Base-by-base conservation (phyloP, 345 rosid genomes). In the Hypericum androsaemum region DNA sequence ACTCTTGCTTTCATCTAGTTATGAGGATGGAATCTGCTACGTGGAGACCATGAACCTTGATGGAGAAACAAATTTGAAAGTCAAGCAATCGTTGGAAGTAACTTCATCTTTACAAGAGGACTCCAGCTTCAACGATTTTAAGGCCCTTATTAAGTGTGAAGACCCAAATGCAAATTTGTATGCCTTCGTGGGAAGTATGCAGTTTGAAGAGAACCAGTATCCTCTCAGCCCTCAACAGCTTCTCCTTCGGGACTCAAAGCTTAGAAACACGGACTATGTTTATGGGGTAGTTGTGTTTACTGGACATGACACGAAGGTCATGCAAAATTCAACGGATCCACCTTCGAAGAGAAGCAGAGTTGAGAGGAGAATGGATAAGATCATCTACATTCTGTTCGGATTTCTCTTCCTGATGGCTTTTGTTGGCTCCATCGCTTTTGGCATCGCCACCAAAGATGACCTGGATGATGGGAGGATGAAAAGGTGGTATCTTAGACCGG, bases 401-500 rank as follows among this genome's bases (percentile, higher is more conserved):
- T 41, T 77, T 6, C 62, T 92, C 57, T 88, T 92, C 62, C 7
- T 78, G 13, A 62, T 92, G 68, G 78, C 95, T 13, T 42, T 77
- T 11, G 44, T 88, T 0, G 95, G 98, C 6, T 84, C 96, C 0
- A 62, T 88, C 11, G 63, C 81, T 64, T 92, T 92, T 4, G 96
- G 98, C 39, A 65, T 92, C 46, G 71, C 71, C 56, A 92, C 94
- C 0, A 74, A 70, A 50, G 76, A 88, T 6, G 98, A 88, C 57
- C 60, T 80, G 6, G 63, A 56, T 17, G 68, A 71, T 53, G 95
- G 87, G 69, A 68, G 58, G 63, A 87, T 86, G 87, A 81, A 69
- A 61, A 84, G 98, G 68, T 90, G 98, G 98, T 90, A 90, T 73
- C 83, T 90, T n/a, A 78, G 78, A 77, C 98, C 98, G 0, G 89